Conservation (phyloP, 805 yeast species). For the Maudiozyma pseudohumilis region DNA sequence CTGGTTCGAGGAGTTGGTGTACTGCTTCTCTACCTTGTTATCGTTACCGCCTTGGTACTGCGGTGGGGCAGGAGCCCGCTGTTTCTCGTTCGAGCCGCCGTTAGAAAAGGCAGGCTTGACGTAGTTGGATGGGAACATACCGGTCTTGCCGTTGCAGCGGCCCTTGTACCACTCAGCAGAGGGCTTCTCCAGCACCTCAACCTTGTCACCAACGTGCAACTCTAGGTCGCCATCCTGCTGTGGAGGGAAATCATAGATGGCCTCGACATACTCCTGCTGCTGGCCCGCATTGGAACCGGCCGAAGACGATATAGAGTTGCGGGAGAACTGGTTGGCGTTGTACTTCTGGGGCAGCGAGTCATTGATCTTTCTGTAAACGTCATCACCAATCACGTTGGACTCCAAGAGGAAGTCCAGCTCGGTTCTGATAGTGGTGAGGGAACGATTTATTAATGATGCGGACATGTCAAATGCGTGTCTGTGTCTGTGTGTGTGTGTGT, state of each 20-base stretch:
- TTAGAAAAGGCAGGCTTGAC: conserved; percentile 37
- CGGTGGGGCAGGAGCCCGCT: conserved; percentile 17
- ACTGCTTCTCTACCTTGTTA: conserved; percentile 5
- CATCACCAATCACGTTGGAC: conserved; percentile 58
- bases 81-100: background rate
- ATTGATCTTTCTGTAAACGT: conserved; percentile 42
- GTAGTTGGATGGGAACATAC: conserved; percentile 87
- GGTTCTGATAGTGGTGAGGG: conserved; percentile 62
- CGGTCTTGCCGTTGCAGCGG: conserved; percentile 43
- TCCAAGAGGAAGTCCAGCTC: conserved; percentile 75
- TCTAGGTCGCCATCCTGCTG: conserved; percentile 68
- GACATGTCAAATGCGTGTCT: conserved; percentile 31
- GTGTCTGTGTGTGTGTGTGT: no score
- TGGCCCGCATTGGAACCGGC: no score
- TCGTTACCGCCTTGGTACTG: conserved; percentile 2
- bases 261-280: conserved; percentile 42
- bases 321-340: conserved; percentile 24
- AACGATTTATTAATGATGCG: conserved; percentile 61
- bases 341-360: conserved; percentile 49
- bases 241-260: conserved; percentile 63
- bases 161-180: conserved; percentile 94
- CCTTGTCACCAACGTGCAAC: conserved; percentile 54
- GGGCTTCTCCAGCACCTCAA: conserved; percentile 60
- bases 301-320: conserved; percentile 4
- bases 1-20: conserved; percentile 3